Conservation (phyloP, 352 stramenopile genomes). For the Pythium brachiatum region DNA sequence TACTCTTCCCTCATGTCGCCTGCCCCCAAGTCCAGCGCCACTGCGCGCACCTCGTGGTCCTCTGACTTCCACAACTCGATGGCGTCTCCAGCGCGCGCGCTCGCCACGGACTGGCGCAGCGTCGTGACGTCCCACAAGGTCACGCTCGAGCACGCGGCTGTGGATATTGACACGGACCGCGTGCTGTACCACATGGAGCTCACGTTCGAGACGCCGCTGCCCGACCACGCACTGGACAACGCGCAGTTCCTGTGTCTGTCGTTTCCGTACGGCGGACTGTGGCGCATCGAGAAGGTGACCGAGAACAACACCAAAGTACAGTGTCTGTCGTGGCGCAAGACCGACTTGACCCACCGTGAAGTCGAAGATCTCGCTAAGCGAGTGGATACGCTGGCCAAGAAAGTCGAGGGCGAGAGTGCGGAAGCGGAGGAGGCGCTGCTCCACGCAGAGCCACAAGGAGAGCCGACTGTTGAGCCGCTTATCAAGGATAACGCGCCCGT, state of each 20-base stretch:
- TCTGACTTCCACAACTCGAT: background rate
- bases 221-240: constrained; percentile 24
- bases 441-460: background rate
- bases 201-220: constrained; percentile 41
- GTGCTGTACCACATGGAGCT: constrained; percentile 51
- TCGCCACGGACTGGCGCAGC: constrained; percentile 15
- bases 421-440: too few species aligned
- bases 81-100: background rate
- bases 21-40: background rate
- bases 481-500: too few species aligned
- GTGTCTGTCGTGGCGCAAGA: constrained; percentile 53
- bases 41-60: background rate
- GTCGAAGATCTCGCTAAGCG: constrained; percentile 21
- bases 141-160: constrained; percentile 43
- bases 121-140: constrained; percentile 44
- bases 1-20: background rate
- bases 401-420: constrained; percentile 21
- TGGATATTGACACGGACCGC: constrained; percentile 53
- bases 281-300: constrained; percentile 43
- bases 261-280: constrained; percentile 54
- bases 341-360: constrained; percentile 32
- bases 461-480: background rate
- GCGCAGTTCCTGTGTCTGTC: constrained; percentile 43
- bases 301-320: constrained; percentile 36
- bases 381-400: constrained; percentile 39